Base-by-base conservation (phyloP, 345 rosid genomes). In the Acer saccharum region DNA sequence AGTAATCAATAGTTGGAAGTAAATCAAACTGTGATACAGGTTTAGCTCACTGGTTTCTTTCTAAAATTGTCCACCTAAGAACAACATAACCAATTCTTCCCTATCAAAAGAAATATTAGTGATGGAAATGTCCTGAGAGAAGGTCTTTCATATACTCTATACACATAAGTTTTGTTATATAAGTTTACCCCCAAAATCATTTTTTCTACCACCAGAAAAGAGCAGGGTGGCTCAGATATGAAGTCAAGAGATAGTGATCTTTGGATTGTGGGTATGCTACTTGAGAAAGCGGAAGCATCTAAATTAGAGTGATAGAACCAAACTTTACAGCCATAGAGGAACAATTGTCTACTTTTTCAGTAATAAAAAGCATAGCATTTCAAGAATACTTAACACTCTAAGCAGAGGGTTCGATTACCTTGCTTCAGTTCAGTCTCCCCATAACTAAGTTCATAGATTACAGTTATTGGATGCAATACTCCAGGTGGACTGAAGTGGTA, bases 381-480 rank as follows among this genome's bases (percentile, higher is more conserved):
- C 50, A 72, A 63, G 41, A 61, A 55, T 9, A 70, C 55, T 21
- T 58, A 13, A 75, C 35, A 18, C 16, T 29, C 52, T 10, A 58
- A 65, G 29, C 61, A 68, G 67, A 54, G 79, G 73, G 64, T 35
- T 58, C 23, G 65, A 39, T 64, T 75, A 90, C 99, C 97, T 93
- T 93, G 99, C 83, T 90, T 93, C 89, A 91, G 78, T 85, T 93
- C 96, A 44, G 92, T 84, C 91, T 95, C 98, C 70, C 97, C 98
- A 76, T 92, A 93, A 82, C 86, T 87, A 79, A 93, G 98, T 84
- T 95, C 95, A 81, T 95, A 95, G 76, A 90, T 86, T 17, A 85
- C 86, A 43, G 93, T 95, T 71, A 95, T 29, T 69, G 97, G 99
- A 84, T 91, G 98, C 81, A 87, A 80, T 27, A 92, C 50, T 35